These are phyloP conservation scores for Xylaria sp. DNA, from an alignment of 2,329 filamentous ascomycete genomes.

Conservation along the genomic window DNA sequence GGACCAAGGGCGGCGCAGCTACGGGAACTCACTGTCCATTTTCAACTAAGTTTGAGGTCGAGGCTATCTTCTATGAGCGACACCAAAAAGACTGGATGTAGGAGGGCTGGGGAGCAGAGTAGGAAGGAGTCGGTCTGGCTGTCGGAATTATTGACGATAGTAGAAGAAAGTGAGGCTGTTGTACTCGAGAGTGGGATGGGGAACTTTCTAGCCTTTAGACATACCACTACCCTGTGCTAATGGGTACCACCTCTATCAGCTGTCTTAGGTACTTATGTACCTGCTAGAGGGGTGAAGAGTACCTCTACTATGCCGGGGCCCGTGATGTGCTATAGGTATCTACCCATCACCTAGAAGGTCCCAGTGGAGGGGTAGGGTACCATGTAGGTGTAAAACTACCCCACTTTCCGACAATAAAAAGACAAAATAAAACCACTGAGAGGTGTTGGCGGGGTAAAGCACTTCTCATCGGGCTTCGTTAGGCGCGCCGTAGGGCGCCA, in stretches of 20 bases:
- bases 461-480: conserved; percentile 34
- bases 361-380: conserved; percentile 17
- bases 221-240: neutral
- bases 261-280: neutral
- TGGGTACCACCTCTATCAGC: neutral
- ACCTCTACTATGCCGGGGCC: neutral
- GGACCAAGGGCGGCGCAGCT: conserved; percentile 4
- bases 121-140: neutral
- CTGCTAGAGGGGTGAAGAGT: neutral
- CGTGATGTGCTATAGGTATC: neutral
- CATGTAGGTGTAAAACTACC: neutral
- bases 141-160: conserved; percentile 17
- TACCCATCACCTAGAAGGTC: conserved; percentile 8
- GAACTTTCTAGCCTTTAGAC: conserved; percentile 21
- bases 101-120: neutral
- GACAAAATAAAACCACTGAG: conserved; percentile 21
- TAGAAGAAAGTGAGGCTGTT: conserved; percentile 31
- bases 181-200: conserved; percentile 26
- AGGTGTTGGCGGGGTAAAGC: conserved; percentile 37
- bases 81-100: neutral
- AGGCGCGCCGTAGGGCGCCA: conserved; percentile 14
- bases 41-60: conserved; percentile 12
- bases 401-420: conserved; percentile 11
- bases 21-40: conserved; percentile 37
- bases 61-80: neutral